phyloP scores from a whole-genome alignment of 306 rosid species.

The Casuarina equisetifolia region DNA sequence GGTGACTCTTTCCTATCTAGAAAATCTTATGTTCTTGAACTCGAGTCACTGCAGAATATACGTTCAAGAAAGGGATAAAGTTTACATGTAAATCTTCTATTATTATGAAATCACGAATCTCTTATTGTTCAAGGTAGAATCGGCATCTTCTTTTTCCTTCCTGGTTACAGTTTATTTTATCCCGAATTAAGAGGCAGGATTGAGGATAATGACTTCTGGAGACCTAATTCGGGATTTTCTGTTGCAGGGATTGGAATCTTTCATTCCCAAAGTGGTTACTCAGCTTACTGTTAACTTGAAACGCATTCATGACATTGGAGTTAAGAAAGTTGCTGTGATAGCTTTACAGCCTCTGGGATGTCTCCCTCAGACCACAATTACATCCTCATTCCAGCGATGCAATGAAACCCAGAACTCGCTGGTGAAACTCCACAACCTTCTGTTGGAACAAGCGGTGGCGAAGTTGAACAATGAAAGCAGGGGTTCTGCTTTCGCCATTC shows the following conservation, averaged over 20 bases:
- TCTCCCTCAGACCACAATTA: constrained; percentile 50
- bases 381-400: constrained; percentile 50
- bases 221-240: neutral
- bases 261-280: constrained; percentile 53
- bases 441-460: constrained; percentile 55
- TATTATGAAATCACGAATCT: too few relatives aligned
- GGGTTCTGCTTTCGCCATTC: constrained; percentile 34
- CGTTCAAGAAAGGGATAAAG: too few relatives aligned
- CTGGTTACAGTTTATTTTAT: too few relatives aligned
- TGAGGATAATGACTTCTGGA: too few relatives aligned
- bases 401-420: constrained; percentile 45
- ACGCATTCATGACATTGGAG: constrained; percentile 63
- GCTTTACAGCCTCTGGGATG: constrained; percentile 77
- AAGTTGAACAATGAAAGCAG: constrained; percentile 45
- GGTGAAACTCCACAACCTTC: constrained; percentile 55
- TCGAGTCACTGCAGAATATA: too few relatives aligned
- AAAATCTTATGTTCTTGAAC: neutral
- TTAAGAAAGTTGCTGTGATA: constrained; percentile 56
- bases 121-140: too few relatives aligned
- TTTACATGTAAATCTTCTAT: too few relatives aligned
- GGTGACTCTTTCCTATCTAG: neutral
- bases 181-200: too few relatives aligned
- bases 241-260: constrained; percentile 50
- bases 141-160: too few relatives aligned
- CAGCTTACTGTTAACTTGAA: constrained; percentile 50